Evolutionary conservation across 2,329 filamentous ascomycete species (phyloP), one percentile per base, ranked within the genome.

Genomic region (Gliomastix tumulicola): DNA sequence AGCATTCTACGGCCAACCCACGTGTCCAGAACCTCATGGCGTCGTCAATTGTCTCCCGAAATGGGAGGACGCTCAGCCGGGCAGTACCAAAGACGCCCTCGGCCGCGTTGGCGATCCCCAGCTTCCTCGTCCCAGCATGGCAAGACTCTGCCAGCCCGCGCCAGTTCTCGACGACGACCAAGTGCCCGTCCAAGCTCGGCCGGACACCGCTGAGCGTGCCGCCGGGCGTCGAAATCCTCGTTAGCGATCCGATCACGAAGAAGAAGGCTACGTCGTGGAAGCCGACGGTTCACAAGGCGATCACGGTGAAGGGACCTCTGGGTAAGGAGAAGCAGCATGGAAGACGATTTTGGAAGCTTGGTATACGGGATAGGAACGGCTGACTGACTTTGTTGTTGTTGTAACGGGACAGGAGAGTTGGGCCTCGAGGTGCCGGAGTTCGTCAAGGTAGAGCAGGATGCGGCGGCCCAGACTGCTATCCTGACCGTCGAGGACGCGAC

Each of bases 141-240:
- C 77, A 76, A 53, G 44, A 62, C 34, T 32, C 36, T 3, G 17
- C 32, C 5, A 21, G 30, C 30, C 44, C 63, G 38, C 51, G 44
- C 40, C 36, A 40, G 13, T 96, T 96, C 68, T 89, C 85, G 39
- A 81, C 79, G 30, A 83, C 86, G 30, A 56, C 77, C 36, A 62
- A 64, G 55, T 70, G 72, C 48, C 64, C 70, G 40, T 96, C 90
- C 31, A 92, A 96, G 70, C 83, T 98, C 44, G 92, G 92, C 49
- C 75, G 79, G 49, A 84, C 84, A 41, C 76, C 85, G 18, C 75
- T 95, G 36, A 81, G 86, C 37, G 71, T 95, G 21, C 90, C 90
- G 1, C 82, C 85, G 0, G 85, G 87, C 44, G 92, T 98, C 39
- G 83, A 83, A 35, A 70, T 98, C 30, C 66, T 76, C 10, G 65